These are phyloP conservation scores for Durio zibethinus DNA, from an alignment of 345 rosid species.

Conservation along the genomic window DNA sequence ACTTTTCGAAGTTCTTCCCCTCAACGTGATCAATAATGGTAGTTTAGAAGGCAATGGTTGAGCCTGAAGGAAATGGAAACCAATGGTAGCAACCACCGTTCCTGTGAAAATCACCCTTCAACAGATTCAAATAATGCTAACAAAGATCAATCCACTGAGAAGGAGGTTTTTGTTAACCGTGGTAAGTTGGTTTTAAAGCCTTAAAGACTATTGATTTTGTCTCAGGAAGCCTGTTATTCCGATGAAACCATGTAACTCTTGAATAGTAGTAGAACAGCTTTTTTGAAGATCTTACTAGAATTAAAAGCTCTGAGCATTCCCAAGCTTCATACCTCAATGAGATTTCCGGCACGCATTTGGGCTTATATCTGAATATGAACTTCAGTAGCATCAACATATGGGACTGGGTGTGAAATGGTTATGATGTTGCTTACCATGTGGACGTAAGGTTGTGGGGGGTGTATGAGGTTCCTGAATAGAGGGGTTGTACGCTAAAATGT, in stretches of 20 bases:
- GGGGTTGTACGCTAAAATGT: not conserved
- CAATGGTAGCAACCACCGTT: constrained; percentile 17
- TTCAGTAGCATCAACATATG: not conserved
- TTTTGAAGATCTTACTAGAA: not conserved
- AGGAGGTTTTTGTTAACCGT: constrained; percentile 24
- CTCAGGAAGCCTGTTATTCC: not conserved
- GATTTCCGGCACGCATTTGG: not conserved
- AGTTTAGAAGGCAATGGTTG: constrained; percentile 19
- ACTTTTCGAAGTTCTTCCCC: not conserved
- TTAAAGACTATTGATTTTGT: not conserved
- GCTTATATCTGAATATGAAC: not conserved
- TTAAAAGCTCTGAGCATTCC: not conserved
- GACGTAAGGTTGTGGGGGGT: not conserved
- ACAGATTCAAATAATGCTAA: constrained; percentile 11
- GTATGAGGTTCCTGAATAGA: not conserved
- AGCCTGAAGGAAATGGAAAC: constrained; percentile 24
- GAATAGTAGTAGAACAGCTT: not conserved
- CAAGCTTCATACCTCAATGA: not conserved
- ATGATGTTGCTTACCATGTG: not conserved
- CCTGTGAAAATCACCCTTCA: constrained; percentile 20
- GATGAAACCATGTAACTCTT: not conserved
- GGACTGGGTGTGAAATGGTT: not conserved
- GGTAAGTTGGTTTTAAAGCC: constrained; percentile 20
- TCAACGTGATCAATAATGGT: not conserved
- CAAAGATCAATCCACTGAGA: constrained; percentile 18